Percentiles rank a stretch among this genome's conserved stretches.
Evolutionary conservation across 352 stramenopile species (phyloP).

Genomic region (Phytophthora foliorum): DNA sequence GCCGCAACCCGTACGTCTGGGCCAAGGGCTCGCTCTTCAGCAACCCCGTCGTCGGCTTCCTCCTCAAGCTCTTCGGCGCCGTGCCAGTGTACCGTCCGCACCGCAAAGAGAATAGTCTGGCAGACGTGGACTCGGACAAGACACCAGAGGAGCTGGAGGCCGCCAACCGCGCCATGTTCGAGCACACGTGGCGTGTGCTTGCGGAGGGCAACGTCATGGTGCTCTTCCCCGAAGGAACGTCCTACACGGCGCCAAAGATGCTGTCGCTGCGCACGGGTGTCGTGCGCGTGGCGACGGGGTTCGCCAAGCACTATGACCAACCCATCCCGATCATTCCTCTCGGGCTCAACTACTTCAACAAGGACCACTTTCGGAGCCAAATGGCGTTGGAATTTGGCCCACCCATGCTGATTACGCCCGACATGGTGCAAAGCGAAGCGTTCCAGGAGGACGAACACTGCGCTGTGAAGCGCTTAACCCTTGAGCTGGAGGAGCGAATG

Average conservation of each 20-base stretch:
- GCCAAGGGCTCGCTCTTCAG: constrained; percentile 81
- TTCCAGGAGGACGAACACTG: constrained; percentile 49
- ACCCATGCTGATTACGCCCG: constrained; percentile 56
- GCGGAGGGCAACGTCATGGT: constrained; percentile 74
- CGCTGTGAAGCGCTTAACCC: constrained; percentile 61
- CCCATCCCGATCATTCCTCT: constrained; percentile 77
- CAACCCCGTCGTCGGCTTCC: constrained; percentile 51
- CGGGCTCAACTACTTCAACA: constrained; percentile 88
- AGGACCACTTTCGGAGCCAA: constrained; percentile 81
- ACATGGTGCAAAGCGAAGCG: constrained; percentile 58
- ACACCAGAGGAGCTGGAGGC: constrained; percentile 65
- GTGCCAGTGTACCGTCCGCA: constrained; percentile 78
- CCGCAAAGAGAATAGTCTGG: constrained; percentile 49
- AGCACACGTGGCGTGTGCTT: constrained; percentile 76
- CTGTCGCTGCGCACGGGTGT: constrained; percentile 78
- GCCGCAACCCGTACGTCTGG: constrained; percentile 76
- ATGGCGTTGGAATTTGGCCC: constrained; percentile 80
- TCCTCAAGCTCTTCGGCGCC: constrained; percentile 62
- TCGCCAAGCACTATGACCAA: constrained; percentile 74
- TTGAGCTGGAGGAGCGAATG: constrained; percentile 57
- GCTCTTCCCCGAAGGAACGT: constrained; percentile 84
- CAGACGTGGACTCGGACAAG: constrained; percentile 75
- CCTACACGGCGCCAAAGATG: constrained; percentile 86
- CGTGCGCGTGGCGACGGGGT: constrained; percentile 76
- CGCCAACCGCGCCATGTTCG: constrained; percentile 78